Evolutionary conservation across 106 monocot species (phyloP), one percentile per base, ranked within the genome.

Genomic region (Phalaenopsis aphrodite): DNA sequence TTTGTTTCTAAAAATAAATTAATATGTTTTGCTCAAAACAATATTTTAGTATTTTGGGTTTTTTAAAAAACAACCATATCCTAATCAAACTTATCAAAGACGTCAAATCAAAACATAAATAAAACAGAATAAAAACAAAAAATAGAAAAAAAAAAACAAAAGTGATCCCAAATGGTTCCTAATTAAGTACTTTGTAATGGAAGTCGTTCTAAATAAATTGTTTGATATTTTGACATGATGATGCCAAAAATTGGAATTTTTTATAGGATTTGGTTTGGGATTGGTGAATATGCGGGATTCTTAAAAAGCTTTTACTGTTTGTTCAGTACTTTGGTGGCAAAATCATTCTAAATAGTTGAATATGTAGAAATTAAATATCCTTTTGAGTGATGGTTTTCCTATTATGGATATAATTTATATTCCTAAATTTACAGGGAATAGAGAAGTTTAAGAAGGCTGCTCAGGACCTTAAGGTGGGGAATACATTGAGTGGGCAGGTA

Each of bases 381-480:
- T 69, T 36, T 39, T 69, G 69, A 69, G 37, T 16, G 15, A 38
- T 69, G 36, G 15, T 39, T 69, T 64, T 39, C 2, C 23, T 69
- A 69, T 69, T 69, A 21, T 3, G 38, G 69, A 38, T 69, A 14
- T 69, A 39, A 69, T 39, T 69, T 39, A 69, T 39, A 41, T 15
- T 69, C 38, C 69, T 69, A 21, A 9, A 21, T 69, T 69, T 85
- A 16, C 80, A 96, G 96, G 96, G 96, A 80, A 92, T 88, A 79
- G 96, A 97, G 66, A 97, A 90, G 79, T 97, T 97, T 81, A 90
- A 90, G 80, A 97, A 92, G 78, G 94, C 94, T 81, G 92, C 85
- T 49, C 83, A 85, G 43, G 92, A 97, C 42, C 92, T 92, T 74
- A 88, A 89, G 68, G 94, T 88, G 68, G 94, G 83, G 18, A 92